Conservation (phyloP, 441 rosid species). For the Pelargonium hybrid region DNA sequence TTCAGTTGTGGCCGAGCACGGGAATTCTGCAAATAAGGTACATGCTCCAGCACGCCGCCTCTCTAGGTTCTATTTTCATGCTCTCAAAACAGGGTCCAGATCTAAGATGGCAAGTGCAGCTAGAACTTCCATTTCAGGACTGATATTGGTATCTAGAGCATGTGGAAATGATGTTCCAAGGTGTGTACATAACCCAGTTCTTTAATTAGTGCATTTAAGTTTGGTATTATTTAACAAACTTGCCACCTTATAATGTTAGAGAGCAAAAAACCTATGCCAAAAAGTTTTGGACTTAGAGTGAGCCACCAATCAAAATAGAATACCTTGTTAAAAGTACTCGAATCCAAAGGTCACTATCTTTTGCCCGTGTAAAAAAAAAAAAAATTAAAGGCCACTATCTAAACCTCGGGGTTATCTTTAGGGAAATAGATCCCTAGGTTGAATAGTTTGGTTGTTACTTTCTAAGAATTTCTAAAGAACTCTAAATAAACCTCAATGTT, state of each 20-base stretch:
- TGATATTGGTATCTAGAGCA: slow-evolving; percentile 74
- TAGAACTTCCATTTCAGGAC: slow-evolving; percentile 68
- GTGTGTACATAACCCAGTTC: slow-evolving; percentile 28
- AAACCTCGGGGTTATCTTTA: not conserved
- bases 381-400: not conserved
- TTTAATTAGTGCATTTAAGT: not conserved
- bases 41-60: slow-evolving; percentile 98
- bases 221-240: not conserved
- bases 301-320: too few relatives aligned
- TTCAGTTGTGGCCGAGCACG: slow-evolving; percentile 83
- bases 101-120: slow-evolving; percentile 69
- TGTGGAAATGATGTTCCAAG: slow-evolving; percentile 97
- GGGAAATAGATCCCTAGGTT: not conserved
- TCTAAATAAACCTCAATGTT: not conserved
- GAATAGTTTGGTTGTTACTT: not conserved
- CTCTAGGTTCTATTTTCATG: slow-evolving; percentile 74
- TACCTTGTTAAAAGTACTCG: too few relatives aligned
- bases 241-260: not conserved
- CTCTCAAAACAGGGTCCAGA: slow-evolving; percentile 39
- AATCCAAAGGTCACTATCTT: too few relatives aligned
- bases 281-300: not conserved
- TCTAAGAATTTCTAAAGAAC: slow-evolving; percentile 1
- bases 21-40: slow-evolving; percentile 78
- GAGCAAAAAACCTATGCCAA: not conserved
- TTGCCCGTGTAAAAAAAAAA: too few relatives aligned